Base-by-base conservation (phyloP, 1,284 basidiomycete genomes). In the Apiotrichum sp. region DNA sequence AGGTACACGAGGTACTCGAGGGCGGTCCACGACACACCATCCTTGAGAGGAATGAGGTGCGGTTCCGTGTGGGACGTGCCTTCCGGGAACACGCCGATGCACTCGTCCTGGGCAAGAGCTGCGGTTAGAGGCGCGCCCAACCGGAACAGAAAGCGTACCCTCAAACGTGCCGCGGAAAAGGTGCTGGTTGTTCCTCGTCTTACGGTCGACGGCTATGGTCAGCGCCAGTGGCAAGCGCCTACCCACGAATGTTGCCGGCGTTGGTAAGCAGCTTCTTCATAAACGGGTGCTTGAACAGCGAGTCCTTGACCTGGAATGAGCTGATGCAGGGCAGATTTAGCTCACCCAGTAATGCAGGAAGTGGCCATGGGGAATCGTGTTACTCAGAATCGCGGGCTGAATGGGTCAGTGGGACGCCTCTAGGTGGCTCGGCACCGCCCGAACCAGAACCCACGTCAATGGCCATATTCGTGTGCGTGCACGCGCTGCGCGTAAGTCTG, bases 11-110 rank as follows among this genome's bases (percentile, higher is more conserved):
- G 81, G 75, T 93, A 97, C 78, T 97, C 95, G 62, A 97, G 80
- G 3, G 92, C 89, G 36, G 91, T 87, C 93, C 93, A 97, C 7
- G 90, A 85, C n/a, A 89, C 88, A 31, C 93, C 93, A 66, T 97
- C 91, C 73, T 98, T 98, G 67, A 98, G 83, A 59, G 90, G 87
- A 81, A 93, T 88, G 67, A 98, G 87, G 56, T 84, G 83, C 3
- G 93, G 91, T 68, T 93, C 89, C 0, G 93, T 96, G 61, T 81
- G 76, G 44, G 79, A 72, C 16, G 78, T 76, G 16, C 93, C 93
- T 74, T 98, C 93, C 1, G 95, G 95, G 71, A 98, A 98, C 42
- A 98, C 80, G 6, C 90, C 93, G 52, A 98, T 89, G 22, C 85
- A 87, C 59, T 87, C 83, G 29, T 86, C 88, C 14, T 79, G 78